Conservation (phyloP, 345 rosid species). For the Gossypium thurberi region DNA sequence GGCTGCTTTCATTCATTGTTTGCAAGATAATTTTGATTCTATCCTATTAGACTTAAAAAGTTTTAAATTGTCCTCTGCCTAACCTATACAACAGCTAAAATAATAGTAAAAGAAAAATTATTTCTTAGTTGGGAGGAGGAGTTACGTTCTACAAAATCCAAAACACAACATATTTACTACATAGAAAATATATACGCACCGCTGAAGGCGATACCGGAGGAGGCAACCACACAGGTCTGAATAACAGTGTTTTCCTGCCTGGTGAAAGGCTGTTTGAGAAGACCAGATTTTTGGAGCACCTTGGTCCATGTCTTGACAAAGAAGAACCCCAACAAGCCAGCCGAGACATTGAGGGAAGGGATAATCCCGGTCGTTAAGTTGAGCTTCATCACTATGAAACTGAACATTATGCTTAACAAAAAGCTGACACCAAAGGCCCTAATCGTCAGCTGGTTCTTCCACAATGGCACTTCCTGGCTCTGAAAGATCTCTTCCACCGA, state of each 20-base stretch:
- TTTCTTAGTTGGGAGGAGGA: no score
- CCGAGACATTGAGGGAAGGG: conserved; percentile 77
- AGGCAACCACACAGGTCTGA: conserved; percentile 83
- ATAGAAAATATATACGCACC: conserved; percentile 25
- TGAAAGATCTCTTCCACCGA: conserved; percentile 52
- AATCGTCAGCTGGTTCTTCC: conserved; percentile 60
- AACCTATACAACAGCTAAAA: no score
- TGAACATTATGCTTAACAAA: conserved; percentile 43
- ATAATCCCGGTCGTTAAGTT: conserved; percentile 70
- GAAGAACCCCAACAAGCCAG: conserved; percentile 68
- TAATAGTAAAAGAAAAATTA: no score
- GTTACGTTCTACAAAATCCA: no score
- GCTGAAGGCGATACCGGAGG: conserved; percentile 81
- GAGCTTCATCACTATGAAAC: conserved; percentile 69
- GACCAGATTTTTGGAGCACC: conserved; percentile 32
- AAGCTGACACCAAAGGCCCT: conserved; percentile 63
- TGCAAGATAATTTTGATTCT: no score
- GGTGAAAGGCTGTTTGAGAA: conserved; percentile 54
- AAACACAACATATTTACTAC: no score
- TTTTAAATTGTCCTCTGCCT: no score
- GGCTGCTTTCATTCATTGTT: no score
- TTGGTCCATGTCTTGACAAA: conserved; percentile 69
- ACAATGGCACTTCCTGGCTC: conserved; percentile 35
- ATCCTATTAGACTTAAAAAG: no score
- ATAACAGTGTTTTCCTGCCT: conserved; percentile 77